Evolutionary conservation across 1,284 basidiomycete species (phyloP).

Genomic region (Anthracocystis walkeri): DNA sequence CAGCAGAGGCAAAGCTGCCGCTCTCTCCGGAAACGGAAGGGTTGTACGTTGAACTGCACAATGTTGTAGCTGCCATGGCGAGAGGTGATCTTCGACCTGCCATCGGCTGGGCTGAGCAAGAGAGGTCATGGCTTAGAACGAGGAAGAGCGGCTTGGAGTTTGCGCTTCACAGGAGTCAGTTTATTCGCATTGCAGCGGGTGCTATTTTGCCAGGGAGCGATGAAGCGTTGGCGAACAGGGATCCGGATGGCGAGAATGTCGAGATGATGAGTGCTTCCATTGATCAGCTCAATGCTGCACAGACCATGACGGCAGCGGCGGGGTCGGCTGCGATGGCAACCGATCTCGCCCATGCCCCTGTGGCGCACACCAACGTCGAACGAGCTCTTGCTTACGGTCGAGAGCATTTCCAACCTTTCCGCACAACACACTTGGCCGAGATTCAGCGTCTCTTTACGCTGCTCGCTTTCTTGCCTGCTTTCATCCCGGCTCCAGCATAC

Average conservation of each 20-base stretch:
- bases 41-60: conserved; percentile 35
- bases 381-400: conserved; percentile 81
- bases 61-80: conserved; percentile 32
- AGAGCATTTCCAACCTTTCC: conserved; percentile 78
- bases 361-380: conserved; percentile 41
- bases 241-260: conserved; percentile 56
- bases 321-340: neutral
- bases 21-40: conserved; percentile 16
- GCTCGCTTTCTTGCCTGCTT: conserved; percentile 77
- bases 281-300: conserved; percentile 18
- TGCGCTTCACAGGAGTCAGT: conserved; percentile 57
- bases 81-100: conserved; percentile 54
- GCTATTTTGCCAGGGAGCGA: conserved; percentile 17
- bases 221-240: conserved; percentile 12
- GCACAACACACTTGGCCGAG: conserved; percentile 76
- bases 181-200: conserved; percentile 58
- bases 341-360: neutral
- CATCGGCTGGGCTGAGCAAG: conserved; percentile 53
- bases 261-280: conserved; percentile 44
- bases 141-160: conserved; percentile 59
- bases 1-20: conserved; percentile 29
- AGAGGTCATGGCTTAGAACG: conserved; percentile 41
- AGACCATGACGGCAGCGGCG: neutral
- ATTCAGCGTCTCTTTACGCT: conserved; percentile 83
- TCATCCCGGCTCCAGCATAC: conserved; percentile 34